A percentile compares a stretch with the other conserved stretches of the same genome.
phyloP scores from a whole-genome alignment of 177 flowering plant genomes.

The Tripterygium wilfordii region DNA sequence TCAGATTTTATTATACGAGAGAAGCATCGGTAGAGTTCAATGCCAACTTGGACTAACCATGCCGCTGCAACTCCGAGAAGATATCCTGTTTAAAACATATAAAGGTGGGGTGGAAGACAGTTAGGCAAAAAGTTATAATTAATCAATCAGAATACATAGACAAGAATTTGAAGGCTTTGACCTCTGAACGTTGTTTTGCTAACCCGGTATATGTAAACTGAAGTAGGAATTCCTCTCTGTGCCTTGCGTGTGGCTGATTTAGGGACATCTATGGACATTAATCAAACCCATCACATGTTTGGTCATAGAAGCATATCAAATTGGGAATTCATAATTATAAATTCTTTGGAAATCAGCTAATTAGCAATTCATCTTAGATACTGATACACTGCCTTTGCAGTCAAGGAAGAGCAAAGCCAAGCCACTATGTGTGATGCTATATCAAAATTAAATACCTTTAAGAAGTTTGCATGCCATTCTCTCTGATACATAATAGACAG shows the following conservation, averaged over 20 bases:
- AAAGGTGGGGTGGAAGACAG: not conserved
- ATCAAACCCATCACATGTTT: constrained; percentile 4
- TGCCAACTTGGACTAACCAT: constrained; percentile 82
- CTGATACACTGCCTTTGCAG: no score
- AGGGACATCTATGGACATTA: constrained; percentile 61
- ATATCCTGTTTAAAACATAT: constrained; percentile 52
- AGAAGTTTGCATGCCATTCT: constrained; percentile 94
- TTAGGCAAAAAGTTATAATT: not conserved
- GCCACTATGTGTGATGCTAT: not conserved
- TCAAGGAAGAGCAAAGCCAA: no score
- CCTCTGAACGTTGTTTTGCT: constrained; percentile 86
- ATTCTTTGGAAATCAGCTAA: no score
- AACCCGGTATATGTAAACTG: constrained; percentile 51
- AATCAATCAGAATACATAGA: not conserved
- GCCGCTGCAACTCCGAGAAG: constrained; percentile 73
- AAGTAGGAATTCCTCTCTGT: constrained; percentile 55
- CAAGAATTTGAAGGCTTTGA: constrained; percentile 9
- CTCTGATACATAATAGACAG: constrained; percentile 70
- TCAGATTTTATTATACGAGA: constrained; percentile 15
- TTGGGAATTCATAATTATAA: not conserved
- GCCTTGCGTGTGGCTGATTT: constrained; percentile 82
- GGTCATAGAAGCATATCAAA: no score
- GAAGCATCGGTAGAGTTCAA: constrained; percentile 55
- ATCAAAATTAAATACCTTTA: constrained; percentile 54
- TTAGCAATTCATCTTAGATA: no score